A percentile compares a stretch with the other conserved stretches of the same genome.
phyloP scores from a whole-genome alignment of 2,329 filamentous ascomycete genomes.

The Alternaria infectoria region DNA sequence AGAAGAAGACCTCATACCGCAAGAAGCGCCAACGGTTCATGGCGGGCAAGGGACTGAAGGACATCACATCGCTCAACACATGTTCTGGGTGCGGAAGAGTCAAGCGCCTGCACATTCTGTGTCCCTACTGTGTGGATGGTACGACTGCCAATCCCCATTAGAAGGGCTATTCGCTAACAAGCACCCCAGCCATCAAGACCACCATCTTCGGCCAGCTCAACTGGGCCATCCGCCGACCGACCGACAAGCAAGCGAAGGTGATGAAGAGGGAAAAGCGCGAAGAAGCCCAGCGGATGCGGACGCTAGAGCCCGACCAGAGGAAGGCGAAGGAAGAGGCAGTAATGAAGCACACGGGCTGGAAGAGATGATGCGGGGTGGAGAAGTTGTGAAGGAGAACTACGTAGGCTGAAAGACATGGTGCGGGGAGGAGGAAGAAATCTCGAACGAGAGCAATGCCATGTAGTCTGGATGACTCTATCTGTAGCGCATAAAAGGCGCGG shows the following conservation, averaged over 20 bases:
- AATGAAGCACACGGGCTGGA: constrained; percentile 39
- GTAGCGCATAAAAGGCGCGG: not conserved
- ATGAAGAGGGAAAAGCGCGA: constrained; percentile 28
- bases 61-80: constrained; percentile 83
- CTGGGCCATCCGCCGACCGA: constrained; percentile 34
- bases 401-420: constrained; percentile 32
- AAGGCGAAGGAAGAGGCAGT: constrained; percentile 36
- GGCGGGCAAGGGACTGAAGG: constrained; percentile 93
- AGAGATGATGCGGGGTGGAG: constrained; percentile 11
- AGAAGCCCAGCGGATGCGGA: constrained; percentile 19
- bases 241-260: constrained; percentile 41
- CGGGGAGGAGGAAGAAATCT: not conserved
- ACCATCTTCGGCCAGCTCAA: constrained; percentile 40
- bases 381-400: constrained; percentile 16
- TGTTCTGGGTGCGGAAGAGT: constrained; percentile 87
- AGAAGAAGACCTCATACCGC: constrained; percentile 98
- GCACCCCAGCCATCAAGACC: constrained; percentile 39
- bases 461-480: not conserved
- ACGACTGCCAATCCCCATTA: constrained; percentile 43
- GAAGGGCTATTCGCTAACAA: constrained; percentile 9
- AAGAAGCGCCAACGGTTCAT: constrained; percentile 93
- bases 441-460: not conserved
- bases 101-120: constrained; percentile 89
- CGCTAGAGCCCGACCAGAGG: constrained; percentile 27
- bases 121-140: constrained; percentile 86